A percentile compares a stretch with the other conserved stretches of the same genome.
Evolutionary conservation across 179 eudicot species (phyloP).

Genomic region (Silene coronaria): DNA sequence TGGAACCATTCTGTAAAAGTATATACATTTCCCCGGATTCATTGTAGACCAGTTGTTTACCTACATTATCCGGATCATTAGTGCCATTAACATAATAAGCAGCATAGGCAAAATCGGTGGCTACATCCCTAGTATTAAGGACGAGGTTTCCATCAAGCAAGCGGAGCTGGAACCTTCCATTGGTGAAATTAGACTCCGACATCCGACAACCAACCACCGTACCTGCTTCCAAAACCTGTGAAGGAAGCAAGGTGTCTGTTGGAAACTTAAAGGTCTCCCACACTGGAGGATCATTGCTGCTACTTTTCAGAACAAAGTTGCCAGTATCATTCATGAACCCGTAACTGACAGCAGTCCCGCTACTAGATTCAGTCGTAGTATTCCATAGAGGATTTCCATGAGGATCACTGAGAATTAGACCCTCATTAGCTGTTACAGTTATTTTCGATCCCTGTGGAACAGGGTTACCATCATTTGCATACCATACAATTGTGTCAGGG

Average conservation of each 20-base stretch:
- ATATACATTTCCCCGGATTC: slow-evolving; percentile 27
- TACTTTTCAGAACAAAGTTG: slow-evolving; percentile 20
- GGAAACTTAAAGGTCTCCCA: slow-evolving; percentile 37
- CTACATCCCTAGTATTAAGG: slow-evolving; percentile 22
- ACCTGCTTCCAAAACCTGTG: slow-evolving; percentile 21
- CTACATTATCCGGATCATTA: slow-evolving; percentile 11
- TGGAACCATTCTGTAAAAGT: slow-evolving; percentile 18
- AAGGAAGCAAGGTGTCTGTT: slow-evolving; percentile 37
- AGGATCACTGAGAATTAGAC: slow-evolving; percentile 40
- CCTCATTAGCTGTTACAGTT: slow-evolving; percentile 21
- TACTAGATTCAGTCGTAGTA: neutral
- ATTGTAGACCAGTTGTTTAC: slow-evolving; percentile 9
- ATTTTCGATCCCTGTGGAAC: slow-evolving; percentile 33
- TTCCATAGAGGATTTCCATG: slow-evolving; percentile 27
- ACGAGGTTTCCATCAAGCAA: slow-evolving; percentile 28
- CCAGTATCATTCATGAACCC: slow-evolving; percentile 27
- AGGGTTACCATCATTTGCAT: slow-evolving; percentile 30
- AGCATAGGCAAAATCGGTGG: neutral
- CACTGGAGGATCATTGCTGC: neutral
- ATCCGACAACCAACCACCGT: slow-evolving; percentile 14
- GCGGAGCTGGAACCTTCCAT: slow-evolving; percentile 32
- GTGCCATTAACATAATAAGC: slow-evolving; percentile 17
- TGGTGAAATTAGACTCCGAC: slow-evolving; percentile 26
- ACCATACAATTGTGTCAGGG: slow-evolving; percentile 49
- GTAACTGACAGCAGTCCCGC: neutral